Evolutionary conservation across 352 stramenopile species (phyloP).

Genomic region (Globisporangium cylindrosporum): DNA sequence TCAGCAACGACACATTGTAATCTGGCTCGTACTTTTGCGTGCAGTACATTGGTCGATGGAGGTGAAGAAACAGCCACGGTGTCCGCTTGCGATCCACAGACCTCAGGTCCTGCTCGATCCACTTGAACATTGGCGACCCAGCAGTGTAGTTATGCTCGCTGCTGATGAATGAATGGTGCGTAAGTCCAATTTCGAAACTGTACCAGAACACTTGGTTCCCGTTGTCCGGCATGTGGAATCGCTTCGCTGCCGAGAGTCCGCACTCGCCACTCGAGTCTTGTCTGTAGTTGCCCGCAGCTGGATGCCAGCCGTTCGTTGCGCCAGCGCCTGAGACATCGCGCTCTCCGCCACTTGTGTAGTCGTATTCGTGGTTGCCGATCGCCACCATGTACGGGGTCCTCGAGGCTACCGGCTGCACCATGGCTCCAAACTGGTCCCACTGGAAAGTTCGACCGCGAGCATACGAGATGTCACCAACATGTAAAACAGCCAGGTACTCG

Average conservation of each 20-base stretch:
- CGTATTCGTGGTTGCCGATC: neutral
- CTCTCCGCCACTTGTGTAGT: neutral
- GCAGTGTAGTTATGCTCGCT: neutral
- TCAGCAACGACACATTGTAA: neutral
- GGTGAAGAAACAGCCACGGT: neutral
- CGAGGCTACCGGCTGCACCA: neutral
- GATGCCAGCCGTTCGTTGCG: neutral
- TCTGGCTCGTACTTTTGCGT: neutral
- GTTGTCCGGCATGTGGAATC: neutral
- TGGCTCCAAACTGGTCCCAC: neutral
- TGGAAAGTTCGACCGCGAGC: neutral
- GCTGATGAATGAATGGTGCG: neutral
- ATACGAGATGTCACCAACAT: neutral
- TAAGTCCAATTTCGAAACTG: neutral
- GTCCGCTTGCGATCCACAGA: neutral
- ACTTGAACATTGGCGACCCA: neutral
- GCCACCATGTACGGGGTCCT: neutral
- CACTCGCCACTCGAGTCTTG: neutral
- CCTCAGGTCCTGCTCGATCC: neutral
- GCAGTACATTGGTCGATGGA: neutral
- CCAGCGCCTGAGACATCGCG: neutral
- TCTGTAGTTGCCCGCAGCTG: neutral
- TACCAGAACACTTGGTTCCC: neutral
- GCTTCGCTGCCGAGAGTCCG: neutral
- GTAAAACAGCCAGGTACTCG: neutral